phyloP scores from a whole-genome alignment of 495 filamentous ascomycete genomes.

The Wilcoxina mikolae region DNA sequence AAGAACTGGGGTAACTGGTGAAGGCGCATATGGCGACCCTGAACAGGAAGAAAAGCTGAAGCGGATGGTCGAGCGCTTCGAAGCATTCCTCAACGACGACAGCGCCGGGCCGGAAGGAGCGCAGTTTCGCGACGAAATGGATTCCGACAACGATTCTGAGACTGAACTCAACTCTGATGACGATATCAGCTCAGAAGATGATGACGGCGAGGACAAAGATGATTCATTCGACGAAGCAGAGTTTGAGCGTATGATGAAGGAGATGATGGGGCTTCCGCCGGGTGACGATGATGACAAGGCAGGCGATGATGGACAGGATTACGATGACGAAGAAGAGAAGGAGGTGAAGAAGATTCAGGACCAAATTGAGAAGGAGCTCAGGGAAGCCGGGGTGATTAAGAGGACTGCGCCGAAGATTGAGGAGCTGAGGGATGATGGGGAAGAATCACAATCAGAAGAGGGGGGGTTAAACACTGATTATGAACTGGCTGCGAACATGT shows the following conservation, averaged over 20 bases:
- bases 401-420: background rate
- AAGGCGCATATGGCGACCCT: conserved; percentile 57
- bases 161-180: conserved; percentile 34
- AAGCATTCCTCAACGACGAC: conserved; percentile 85
- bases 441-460: conserved; percentile 32
- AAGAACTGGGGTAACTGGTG: conserved; percentile 20
- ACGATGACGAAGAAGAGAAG: conserved; percentile 42
- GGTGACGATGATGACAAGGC: no score
- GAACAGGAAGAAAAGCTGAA: conserved; percentile 66
- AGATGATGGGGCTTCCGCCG: conserved; percentile 80
- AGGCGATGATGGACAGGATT: conserved; percentile 29
- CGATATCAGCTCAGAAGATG: conserved; percentile 32
- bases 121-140: conserved; percentile 47
- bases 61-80: conserved; percentile 80
- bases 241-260: conserved; percentile 75
- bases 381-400: conserved; percentile 47
- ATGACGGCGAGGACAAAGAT: conserved; percentile 56
- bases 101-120: conserved; percentile 63
- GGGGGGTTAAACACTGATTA: conserved; percentile 61
- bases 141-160: no score
- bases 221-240: conserved; percentile 72
- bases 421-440: conserved; percentile 14
- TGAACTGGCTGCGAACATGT: conserved; percentile 74
- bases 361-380: conserved; percentile 70
- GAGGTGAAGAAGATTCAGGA: conserved; percentile 56